Evolutionary conservation across 2,329 filamentous ascomycete genomes (phyloP).

Genomic region (Botrytis aclada): DNA sequence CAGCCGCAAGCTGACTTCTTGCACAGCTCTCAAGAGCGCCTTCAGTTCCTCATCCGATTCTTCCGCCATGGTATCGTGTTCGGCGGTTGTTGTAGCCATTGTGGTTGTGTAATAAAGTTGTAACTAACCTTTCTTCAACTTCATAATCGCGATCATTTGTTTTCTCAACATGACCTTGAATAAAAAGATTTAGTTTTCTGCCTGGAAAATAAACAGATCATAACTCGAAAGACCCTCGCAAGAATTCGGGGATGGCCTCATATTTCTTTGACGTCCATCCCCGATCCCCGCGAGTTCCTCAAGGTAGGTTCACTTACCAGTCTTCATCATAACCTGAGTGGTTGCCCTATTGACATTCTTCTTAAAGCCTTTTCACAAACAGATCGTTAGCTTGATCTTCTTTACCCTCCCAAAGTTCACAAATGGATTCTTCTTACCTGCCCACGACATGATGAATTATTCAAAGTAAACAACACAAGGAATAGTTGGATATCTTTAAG

Average conservation of each 20-base stretch:
- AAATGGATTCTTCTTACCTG: conserved; percentile 39
- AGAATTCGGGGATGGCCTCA: background rate
- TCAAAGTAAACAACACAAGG: background rate
- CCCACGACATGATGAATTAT: conserved; percentile 46
- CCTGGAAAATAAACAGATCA: background rate
- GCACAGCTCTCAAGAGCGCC: background rate
- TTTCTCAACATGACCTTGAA: conserved; percentile 86
- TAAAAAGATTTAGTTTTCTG: background rate
- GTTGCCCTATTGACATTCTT: conserved; percentile 98
- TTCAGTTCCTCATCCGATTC: background rate
- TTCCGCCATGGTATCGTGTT: background rate
- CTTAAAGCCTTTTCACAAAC: conserved; percentile 63
- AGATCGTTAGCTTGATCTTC: background rate
- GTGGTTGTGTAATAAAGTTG: conserved; percentile 22
- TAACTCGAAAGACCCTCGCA: background rate
- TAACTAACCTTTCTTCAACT: conserved; percentile 77
- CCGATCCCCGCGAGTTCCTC: background rate
- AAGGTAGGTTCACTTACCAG: conserved; percentile 52
- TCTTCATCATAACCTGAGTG: conserved; percentile 99
- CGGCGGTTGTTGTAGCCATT: background rate
- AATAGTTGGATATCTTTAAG: background rate
- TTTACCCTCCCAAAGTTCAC: conserved; percentile 31
- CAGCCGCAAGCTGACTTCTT: background rate
- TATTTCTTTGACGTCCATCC: background rate
- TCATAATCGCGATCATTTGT: conserved; percentile 99